phyloP scores from a whole-genome alignment of 1,284 basidiomycete species.

The Ustilago bromivora region DNA sequence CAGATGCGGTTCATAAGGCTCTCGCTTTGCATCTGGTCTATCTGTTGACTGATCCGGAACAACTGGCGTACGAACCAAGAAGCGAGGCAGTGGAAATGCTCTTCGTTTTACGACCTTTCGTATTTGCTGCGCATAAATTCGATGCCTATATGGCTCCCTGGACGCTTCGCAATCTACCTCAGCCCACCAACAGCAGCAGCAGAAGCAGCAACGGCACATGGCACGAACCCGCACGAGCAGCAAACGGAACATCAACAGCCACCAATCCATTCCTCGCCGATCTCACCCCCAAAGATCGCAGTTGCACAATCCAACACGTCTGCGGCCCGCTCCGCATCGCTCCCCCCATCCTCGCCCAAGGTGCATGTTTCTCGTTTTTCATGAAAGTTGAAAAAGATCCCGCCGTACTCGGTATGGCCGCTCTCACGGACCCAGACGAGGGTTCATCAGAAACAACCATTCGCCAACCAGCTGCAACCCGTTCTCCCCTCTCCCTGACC shows the following conservation, averaged over 20 bases:
- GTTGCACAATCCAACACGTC: slow-evolving; percentile 70
- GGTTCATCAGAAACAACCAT: slow-evolving; percentile 17
- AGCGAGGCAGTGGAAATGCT: slow-evolving; percentile 73
- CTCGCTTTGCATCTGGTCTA: slow-evolving; percentile 72
- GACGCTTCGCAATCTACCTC: slow-evolving; percentile 65
- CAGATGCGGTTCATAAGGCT: slow-evolving; percentile 69
- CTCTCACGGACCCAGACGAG: slow-evolving; percentile 36
- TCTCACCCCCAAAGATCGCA: slow-evolving; percentile 69
- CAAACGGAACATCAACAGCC: slow-evolving; percentile 7
- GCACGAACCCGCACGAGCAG: slow-evolving; percentile 4
- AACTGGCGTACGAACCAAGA: slow-evolving; percentile 65
- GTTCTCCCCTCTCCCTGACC: slow-evolving; percentile 39
- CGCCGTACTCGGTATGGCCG: slow-evolving; percentile 50
- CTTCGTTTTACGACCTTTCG: slow-evolving; percentile 73
- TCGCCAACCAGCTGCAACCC: slow-evolving; percentile 33
- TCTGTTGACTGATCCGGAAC: slow-evolving; percentile 69
- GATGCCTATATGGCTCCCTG: slow-evolving; percentile 73
- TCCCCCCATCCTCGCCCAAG: slow-evolving; percentile 66
- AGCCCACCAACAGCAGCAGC: slow-evolving; percentile 4
- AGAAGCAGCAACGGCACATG: neutral
- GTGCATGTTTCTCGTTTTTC: slow-evolving; percentile 70
- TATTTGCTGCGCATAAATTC: slow-evolving; percentile 74
- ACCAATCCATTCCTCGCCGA: slow-evolving; percentile 71
- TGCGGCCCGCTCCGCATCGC: slow-evolving; percentile 62
- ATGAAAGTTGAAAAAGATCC: slow-evolving; percentile 70